phyloP scores from a whole-genome alignment of 176 grass and related monocot genomes.

The Musa beccarii region DNA sequence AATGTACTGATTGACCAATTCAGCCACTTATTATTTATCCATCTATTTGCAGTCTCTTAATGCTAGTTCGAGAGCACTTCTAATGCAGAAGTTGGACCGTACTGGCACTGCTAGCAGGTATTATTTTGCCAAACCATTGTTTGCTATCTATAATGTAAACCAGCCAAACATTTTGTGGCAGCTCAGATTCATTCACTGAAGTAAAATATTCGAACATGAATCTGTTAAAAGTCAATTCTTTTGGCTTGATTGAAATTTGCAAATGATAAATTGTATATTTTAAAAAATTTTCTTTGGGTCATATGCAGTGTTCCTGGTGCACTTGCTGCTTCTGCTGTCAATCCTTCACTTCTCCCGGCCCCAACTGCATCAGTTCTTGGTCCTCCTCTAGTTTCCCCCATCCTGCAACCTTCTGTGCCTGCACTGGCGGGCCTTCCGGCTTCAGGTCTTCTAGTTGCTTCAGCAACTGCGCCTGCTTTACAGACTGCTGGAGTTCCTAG shows the following conservation, averaged over 20 bases:
- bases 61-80: slow-evolving; percentile 88
- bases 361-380: slow-evolving; percentile 69
- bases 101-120: slow-evolving; percentile 70
- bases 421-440: slow-evolving; percentile 30
- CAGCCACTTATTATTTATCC: background rate
- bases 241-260: no score
- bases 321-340: slow-evolving; percentile 33
- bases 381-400: slow-evolving; percentile 34
- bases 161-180: background rate
- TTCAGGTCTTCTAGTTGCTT: slow-evolving; percentile 41
- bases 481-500: slow-evolving; percentile 39
- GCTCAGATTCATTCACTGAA: background rate
- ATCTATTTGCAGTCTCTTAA: slow-evolving; percentile 65
- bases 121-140: background rate
- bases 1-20: background rate
- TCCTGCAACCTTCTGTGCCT: slow-evolving; percentile 38
- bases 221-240: no score
- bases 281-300: slow-evolving; percentile 1
- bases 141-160: background rate
- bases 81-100: slow-evolving; percentile 95
- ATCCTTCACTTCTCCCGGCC: slow-evolving; percentile 25
- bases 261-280: no score
- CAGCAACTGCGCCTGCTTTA: slow-evolving; percentile 20
- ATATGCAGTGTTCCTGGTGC: slow-evolving; percentile 56
- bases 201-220: background rate